Evolutionary conservation across 495 filamentous ascomycete genomes (phyloP).

Genomic region (Penicillium simplicissimum): DNA sequence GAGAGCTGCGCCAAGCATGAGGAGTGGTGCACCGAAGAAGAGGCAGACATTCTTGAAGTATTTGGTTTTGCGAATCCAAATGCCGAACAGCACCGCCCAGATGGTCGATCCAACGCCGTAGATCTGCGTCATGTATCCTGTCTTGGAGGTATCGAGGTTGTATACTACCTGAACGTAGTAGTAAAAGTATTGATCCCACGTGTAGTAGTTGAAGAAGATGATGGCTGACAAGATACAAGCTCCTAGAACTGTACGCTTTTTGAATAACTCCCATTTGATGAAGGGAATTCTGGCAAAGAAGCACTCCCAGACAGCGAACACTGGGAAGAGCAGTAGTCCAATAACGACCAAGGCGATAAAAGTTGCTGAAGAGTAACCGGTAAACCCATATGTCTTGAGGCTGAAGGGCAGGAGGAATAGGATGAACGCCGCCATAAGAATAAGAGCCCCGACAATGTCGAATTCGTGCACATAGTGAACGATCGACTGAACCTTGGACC

Average conservation of each 20-base stretch:
- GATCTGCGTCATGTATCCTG: conserved; percentile 63
- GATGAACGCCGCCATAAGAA: conserved; percentile 56
- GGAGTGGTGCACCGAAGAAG: conserved; percentile 60
- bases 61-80: conserved; percentile 54
- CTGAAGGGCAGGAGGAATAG: conserved; percentile 65
- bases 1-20: conserved; percentile 60
- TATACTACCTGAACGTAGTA: conserved; percentile 68
- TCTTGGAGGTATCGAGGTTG: conserved; percentile 52
- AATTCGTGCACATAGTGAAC: conserved; percentile 57
- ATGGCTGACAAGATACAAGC: conserved; percentile 54
- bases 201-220: conserved; percentile 60
- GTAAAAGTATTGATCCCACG: conserved; percentile 64
- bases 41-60: conserved; percentile 57
- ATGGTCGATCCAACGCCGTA: conserved; percentile 68
- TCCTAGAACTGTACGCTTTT: conserved; percentile 64
- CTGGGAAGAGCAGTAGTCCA: conserved; percentile 52
- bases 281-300: conserved; percentile 54
- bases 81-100: conserved; percentile 54
- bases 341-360: conserved; percentile 58
- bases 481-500: conserved; percentile 46
- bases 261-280: conserved; percentile 57
- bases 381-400: conserved; percentile 43
- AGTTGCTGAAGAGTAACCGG: conserved; percentile 46
- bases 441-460: conserved; percentile 55
- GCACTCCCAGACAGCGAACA: conserved; percentile 58